Evolutionary conservation across 2,329 filamentous ascomycete species (phyloP), one percentile per base, ranked within the genome.

Genomic region (Xylariales sp.): DNA sequence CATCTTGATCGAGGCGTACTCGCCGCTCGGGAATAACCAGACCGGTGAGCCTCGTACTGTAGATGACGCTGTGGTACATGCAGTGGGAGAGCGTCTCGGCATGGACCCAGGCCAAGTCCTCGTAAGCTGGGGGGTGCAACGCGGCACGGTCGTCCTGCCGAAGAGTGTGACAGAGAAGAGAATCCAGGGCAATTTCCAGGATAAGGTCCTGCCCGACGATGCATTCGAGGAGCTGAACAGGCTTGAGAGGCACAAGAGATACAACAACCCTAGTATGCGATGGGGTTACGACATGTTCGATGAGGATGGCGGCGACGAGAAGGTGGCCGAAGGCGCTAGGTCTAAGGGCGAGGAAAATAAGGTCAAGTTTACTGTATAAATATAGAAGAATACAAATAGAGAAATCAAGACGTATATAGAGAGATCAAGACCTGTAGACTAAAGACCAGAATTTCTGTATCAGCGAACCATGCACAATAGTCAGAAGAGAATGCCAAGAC

Each of bases 1-100:
- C 15, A 45, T 45, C 25, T 37, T 44, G 1, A 40, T 44, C 7
- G 33, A 42, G 16, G 41, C 43, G 13, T 45, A 47, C 30, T 82
- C 76, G 13, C 79, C 76, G 5, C 81, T 83, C 34, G 81, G 81
- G 3, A 78, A 79, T 16, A 69, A 78, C 57, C 54, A 57, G 39
- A 55, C 52, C 4, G 56, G 53, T 12, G 51, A 67, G 44, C 64
- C 70, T 7, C 64, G 69, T 18, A 64, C 69, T 3, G 61, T 77
- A 40, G 70, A 72, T 48, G 71, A 70, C 41, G 60, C 65, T 5
- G 61, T 65, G 23, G 63, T 77, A 16, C 61, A 67, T 42, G 62
- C 66, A 34, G 59, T 75, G 28, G 69, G 67, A 19, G 63, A 67
- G 44, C 56, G 65, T 37, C 52, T 68, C 4, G 61, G 57, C 19